Evolutionary conservation across 257 asterid genomes (phyloP).

Genomic region (Solanum arcanum): DNA sequence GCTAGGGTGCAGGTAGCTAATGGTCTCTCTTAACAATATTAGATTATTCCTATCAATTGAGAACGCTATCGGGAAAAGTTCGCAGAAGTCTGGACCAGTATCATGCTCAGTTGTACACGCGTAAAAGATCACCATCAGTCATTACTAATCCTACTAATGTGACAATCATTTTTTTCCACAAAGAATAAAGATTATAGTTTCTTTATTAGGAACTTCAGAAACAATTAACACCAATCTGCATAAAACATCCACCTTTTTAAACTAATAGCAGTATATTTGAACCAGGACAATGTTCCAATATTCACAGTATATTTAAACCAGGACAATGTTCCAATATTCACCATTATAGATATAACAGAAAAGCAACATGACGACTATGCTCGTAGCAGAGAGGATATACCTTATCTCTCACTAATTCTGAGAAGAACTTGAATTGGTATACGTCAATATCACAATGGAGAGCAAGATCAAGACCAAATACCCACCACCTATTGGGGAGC

Average conservation of each 20-base stretch:
- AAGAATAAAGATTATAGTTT: background rate
- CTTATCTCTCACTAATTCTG: constrained; percentile 79
- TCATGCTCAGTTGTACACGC: background rate
- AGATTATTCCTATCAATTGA: background rate
- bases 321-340: background rate
- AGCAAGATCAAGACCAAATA: constrained; percentile 96
- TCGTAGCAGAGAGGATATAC: constrained; percentile 25
- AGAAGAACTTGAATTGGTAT: constrained; percentile 90
- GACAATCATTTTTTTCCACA: background rate
- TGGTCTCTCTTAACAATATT: background rate
- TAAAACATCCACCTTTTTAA: background rate
- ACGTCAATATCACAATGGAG: constrained; percentile 90
- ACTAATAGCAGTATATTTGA: background rate
- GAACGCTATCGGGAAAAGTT: background rate
- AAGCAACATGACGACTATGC: background rate
- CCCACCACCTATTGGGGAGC: constrained; percentile 98
- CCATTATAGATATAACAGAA: background rate
- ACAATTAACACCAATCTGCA: background rate
- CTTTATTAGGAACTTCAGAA: background rate
- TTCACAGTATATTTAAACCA: background rate
- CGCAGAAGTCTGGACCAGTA: background rate
- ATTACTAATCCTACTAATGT: background rate
- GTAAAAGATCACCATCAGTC: background rate
- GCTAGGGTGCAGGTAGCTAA: background rate
- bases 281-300: background rate